Evolutionary conservation across 768 basidiomycete genomes (phyloP).

Genomic region (Lyophyllum semitale): DNA sequence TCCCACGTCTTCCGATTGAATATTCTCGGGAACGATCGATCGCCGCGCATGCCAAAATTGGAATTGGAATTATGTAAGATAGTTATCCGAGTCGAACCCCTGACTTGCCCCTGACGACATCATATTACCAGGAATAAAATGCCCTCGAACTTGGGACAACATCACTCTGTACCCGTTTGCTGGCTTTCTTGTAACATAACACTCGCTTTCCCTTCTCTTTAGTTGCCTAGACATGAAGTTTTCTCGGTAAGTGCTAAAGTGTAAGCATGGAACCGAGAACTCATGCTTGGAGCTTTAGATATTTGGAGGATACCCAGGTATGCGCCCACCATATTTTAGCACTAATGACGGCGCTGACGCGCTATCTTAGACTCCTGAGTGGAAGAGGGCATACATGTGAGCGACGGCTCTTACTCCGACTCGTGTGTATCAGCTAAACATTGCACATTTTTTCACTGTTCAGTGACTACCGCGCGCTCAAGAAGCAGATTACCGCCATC

Average conservation of each 20-base stretch:
- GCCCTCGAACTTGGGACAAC: too few relatives aligned
- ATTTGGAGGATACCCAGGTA: slow-evolving; percentile 73
- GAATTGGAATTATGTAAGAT: too few relatives aligned
- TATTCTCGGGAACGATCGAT: too few relatives aligned
- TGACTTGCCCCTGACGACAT: too few relatives aligned
- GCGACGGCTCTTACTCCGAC: slow-evolving; percentile 18
- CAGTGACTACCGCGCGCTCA: slow-evolving; percentile 75
- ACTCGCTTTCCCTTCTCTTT: not conserved
- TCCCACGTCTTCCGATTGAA: too few relatives aligned
- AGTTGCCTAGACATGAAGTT: slow-evolving; percentile 50
- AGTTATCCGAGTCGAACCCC: too few relatives aligned
- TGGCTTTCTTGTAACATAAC: not conserved
- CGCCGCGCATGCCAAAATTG: too few relatives aligned
- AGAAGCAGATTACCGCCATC: slow-evolving; percentile 63
- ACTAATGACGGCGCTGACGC: not conserved
- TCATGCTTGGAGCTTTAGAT: slow-evolving; percentile 35
- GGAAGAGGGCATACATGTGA: slow-evolving; percentile 71
- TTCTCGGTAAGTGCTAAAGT: slow-evolving; percentile 54
- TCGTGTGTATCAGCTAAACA: not conserved
- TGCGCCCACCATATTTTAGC: not conserved
- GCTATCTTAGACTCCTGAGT: slow-evolving; percentile 65
- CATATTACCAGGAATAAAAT: too few relatives aligned
- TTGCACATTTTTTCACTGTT: not conserved
- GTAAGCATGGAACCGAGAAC: not conserved
- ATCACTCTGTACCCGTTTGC: too few relatives aligned